Base-by-base conservation (phyloP, 805 yeast species). In the Ogataea philodendri region DNA sequence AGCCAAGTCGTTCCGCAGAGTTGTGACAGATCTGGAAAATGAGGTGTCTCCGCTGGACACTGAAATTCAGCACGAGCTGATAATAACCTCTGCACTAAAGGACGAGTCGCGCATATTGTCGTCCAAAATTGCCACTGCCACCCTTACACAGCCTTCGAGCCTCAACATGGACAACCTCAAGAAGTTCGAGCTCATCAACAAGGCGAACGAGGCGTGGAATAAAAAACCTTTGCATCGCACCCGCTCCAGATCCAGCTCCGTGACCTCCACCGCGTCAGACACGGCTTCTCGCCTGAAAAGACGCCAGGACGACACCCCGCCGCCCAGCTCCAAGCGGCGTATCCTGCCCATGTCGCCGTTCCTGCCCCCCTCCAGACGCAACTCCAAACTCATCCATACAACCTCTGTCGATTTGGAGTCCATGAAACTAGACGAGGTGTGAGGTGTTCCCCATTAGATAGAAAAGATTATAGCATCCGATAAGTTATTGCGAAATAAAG, bases 191-290 rank as follows among this genome's bases (percentile, higher is more conserved):
- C 44, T 63, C 13, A 59, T 64, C 15, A 57, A 54, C 32, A 54
- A 47, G 34, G 64, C 65, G 5, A 64, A 64, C 39, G 57, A 59
- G 35, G 42, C 58, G 1, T 64, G 69, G 69, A 64, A 51, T 28
- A 50, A 55, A 22, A 22, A 25, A 13, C 29, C 19, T 14, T 13
- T 9, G 10, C 49, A 48, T 29, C 48, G 52, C 11, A 29, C 37
- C 22, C 24, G 40, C 29, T 26, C 42, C 17, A 27, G 28, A 26
- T 36, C 41, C 9, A 27, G 28, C 29, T 36, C 41, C 9, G 15
- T 30, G 32, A 26, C 26, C 17, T 30, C 36, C 13, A 22, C 32
- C 4, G 34, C 32, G 11, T 41, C 38, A 5, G 40, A 44, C 8
- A 30, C 49, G 2, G 26, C 30, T 2, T 9, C 32, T 5, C 29